Percentiles rank a stretch among this genome's conserved stretches.
These are phyloP conservation scores for Amanita molliuscula DNA, from an alignment of 768 basidiomycete species.

Conservation along the genomic window DNA sequence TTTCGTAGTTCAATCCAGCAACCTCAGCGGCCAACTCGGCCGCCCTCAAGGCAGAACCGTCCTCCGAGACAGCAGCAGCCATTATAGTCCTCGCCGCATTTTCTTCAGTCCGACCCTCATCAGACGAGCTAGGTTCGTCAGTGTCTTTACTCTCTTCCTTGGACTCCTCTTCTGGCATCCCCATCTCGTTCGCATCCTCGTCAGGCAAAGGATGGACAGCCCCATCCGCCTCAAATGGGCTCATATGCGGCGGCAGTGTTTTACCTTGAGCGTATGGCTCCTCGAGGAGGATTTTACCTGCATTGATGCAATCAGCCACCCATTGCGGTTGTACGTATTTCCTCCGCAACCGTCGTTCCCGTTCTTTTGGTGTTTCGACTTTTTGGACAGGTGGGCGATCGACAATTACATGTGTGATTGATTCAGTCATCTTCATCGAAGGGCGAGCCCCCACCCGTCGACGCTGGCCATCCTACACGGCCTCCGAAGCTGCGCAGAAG, in stretches of 20 bases:
- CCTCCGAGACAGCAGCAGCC: conserved; percentile 24
- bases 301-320: conserved; percentile 94
- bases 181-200: conserved; percentile 25
- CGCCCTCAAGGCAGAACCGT: conserved; percentile 63
- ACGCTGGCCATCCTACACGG: conserved; percentile 78
- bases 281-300: conserved; percentile 72
- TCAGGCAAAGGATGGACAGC: conserved; percentile 49
- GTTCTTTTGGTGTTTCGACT: conserved; percentile 43
- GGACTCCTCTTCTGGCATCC: conserved; percentile 15
- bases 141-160: neutral
- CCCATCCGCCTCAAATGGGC: conserved; percentile 82
- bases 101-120: conserved; percentile 7
- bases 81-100: conserved; percentile 13
- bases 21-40: conserved; percentile 92
- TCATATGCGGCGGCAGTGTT: conserved; percentile 86
- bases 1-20: conserved; percentile 68
- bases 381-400: conserved; percentile 66
- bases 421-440: conserved; percentile 65
- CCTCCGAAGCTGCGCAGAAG: conserved; percentile 88
- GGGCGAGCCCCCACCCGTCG: conserved; percentile 76
- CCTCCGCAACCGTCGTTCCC: conserved; percentile 53
- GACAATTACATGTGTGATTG: conserved; percentile 92
- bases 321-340: conserved; percentile 96
- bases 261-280: conserved; percentile 81
- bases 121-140: neutral